Base-by-base conservation (phyloP, 78 protist species). In the Cavenderia fasciculata region DNA sequence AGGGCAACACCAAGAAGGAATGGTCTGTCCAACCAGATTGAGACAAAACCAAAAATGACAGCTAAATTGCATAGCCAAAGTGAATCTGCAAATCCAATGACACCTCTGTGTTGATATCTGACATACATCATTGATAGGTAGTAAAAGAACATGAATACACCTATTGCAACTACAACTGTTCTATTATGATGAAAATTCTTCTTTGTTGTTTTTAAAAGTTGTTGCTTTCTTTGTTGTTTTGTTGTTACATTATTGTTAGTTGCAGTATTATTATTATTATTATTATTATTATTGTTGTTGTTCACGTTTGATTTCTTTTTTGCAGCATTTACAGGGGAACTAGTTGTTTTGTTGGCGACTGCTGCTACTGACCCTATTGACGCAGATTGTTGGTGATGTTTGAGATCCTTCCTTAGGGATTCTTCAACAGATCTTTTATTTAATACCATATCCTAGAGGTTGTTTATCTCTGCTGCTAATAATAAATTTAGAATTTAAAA, bases 11-110 rank as follows among this genome's bases (percentile, higher is more conserved):
- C 59, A 33, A 82, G 14, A 10, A 82, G 21, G 49, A 33, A 68
- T 23, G 90, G 79, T 57, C 56, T 82, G 40, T 82, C 44, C 2
- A 57, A 12, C 7, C 43, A 38, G 7, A 82, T 68, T 8, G 90
- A 25, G 56, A 68, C 2, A 19, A 65, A 11, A 7, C 70, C 90
- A 29, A 49, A 56, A n/a, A 82, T 44, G 10, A 82, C 54, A 0
- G 90, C 61, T 23, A 82, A 52, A 47, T 82, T 82, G 56, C 90
- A 82, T 12, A 68, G 33, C 90, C 90, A 82, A 10, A 82, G 47
- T 16, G 90, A 33, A 57, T 82, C 90, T 4, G 90, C 90, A 31
- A 82, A 68, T 43, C 90, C 90, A 68, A 82, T 57, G 0, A 43
- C 0, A 10, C 90, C 78, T 52, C 90, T 49, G 56, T 82, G 90